Percentiles rank a stretch among this genome's conserved stretches.
Conservation (phyloP, 352 stramenopile genomes). For the Pythium vanterpoolii region DNA sequence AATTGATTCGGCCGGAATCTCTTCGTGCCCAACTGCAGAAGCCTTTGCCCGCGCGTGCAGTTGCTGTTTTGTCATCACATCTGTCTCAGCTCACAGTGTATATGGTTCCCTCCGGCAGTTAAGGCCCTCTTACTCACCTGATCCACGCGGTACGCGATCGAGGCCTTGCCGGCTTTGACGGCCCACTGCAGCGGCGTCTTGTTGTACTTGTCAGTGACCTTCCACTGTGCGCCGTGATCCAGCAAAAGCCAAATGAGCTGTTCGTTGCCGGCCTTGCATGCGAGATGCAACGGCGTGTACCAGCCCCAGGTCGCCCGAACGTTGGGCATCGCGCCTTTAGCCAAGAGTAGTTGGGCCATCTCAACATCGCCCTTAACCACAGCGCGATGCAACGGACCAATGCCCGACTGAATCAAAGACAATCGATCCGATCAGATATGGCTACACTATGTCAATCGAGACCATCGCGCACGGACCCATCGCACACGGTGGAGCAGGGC, state of each 20-base stretch:
- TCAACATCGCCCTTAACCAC: conserved; percentile 38
- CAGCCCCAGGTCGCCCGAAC: conserved; percentile 68
- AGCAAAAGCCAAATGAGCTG: conserved; percentile 62
- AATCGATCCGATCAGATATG: not conserved
- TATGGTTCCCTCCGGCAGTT: too few species aligned
- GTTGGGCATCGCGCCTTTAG: conserved; percentile 46
- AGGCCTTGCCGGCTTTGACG: conserved; percentile 58
- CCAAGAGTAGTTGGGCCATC: conserved; percentile 48
- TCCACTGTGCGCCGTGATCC: conserved; percentile 58
- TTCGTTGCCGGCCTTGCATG: conserved; percentile 64
- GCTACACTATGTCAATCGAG: not conserved
- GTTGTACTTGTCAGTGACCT: conserved; percentile 49
- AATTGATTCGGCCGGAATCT: not conserved
- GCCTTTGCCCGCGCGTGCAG: conserved; percentile 43
- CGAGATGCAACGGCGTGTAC: conserved; percentile 77
- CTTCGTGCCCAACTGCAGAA: not conserved
- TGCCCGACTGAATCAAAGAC: conserved; percentile 40
- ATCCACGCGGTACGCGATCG: conserved; percentile 70
- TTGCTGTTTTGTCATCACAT: conserved; percentile 26
- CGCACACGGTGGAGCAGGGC: conserved; percentile 40
- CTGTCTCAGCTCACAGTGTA: too few species aligned
- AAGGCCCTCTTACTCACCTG: conserved; percentile 29
- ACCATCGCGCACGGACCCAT: conserved; percentile 32
- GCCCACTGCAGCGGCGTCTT: conserved; percentile 77
- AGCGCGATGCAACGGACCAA: conserved; percentile 61